Evolutionary conservation across 192 early-diverging fungal genomes (phyloP).

Genomic region (Chytriomyces hyalinus): DNA sequence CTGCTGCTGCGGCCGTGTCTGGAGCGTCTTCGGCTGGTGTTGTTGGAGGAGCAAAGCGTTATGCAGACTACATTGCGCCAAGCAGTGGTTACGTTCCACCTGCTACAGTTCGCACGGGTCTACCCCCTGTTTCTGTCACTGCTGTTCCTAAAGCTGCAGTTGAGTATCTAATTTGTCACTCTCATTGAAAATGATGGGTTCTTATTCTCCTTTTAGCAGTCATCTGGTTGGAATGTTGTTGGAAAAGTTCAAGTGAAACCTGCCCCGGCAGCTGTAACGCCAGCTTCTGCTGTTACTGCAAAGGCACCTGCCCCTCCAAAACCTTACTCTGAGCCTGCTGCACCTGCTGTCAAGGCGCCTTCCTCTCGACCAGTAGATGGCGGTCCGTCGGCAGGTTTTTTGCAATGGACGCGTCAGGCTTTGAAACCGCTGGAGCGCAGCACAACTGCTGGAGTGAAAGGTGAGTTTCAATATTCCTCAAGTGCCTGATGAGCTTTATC

Average conservation of each 20-base stretch:
- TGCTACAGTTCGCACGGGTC: background rate
- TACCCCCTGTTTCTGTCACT: background rate
- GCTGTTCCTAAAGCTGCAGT: background rate
- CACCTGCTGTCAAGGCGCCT: constrained; percentile 18
- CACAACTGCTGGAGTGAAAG: constrained; percentile 49
- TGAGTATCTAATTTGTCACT: background rate
- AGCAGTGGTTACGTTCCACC: background rate
- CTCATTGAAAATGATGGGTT: background rate
- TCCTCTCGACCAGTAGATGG: constrained; percentile 9
- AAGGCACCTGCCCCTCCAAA: constrained; percentile 8
- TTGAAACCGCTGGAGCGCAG: constrained; percentile 45
- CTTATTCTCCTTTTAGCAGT: background rate
- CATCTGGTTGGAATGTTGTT: constrained; percentile 55
- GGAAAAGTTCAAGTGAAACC: constrained; percentile 43
- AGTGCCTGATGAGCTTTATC: background rate
- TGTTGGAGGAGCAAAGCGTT: constrained; percentile 46
- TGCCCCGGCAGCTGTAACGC: constrained; percentile 16
- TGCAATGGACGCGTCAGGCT: constrained; percentile 52
- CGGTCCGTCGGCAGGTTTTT: constrained; percentile 36
- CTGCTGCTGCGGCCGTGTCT: constrained; percentile 26
- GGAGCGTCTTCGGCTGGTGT: background rate
- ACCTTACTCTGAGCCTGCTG: background rate
- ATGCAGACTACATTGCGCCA: constrained; percentile 45
- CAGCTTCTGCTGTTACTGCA: constrained; percentile 25
- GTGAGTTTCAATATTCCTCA: constrained; percentile 10